Conservation (phyloP, 495 filamentous ascomycete species). For the Tuber magnatum region DNA sequence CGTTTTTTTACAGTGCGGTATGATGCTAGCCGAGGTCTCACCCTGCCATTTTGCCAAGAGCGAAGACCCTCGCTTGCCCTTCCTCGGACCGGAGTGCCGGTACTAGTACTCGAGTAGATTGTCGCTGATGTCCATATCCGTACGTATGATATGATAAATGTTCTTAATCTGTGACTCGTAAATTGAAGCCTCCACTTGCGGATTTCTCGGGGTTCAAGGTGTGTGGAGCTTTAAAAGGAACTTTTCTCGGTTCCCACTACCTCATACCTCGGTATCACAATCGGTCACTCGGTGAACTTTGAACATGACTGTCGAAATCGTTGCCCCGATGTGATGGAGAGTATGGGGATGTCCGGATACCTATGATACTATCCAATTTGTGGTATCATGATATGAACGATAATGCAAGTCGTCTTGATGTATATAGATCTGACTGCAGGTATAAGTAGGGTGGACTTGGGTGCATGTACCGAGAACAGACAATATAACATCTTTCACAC, state of each 20-base stretch:
- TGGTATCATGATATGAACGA: too few species aligned
- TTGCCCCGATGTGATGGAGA: too few species aligned
- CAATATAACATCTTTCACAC: too few species aligned
- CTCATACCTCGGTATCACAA: background rate
- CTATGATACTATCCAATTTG: too few species aligned
- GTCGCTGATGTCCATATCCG: background rate
- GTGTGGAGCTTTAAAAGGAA: background rate
- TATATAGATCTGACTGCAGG: too few species aligned
- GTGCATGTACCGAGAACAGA: too few species aligned
- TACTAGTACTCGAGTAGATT: too few species aligned
- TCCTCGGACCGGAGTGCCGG: conserved; percentile 4
- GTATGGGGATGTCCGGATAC: too few species aligned
- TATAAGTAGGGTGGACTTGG: too few species aligned
- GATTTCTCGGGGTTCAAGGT: background rate
- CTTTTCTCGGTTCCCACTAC: background rate
- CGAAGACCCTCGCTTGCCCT: background rate
- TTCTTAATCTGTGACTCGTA: background rate
- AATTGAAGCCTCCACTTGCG: background rate
- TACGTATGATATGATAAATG: too few species aligned
- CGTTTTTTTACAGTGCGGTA: background rate
- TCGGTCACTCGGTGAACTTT: background rate
- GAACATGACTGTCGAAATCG: too few species aligned
- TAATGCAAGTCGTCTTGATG: too few species aligned
- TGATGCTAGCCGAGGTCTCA: background rate
- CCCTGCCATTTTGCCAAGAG: background rate